phyloP scores from a whole-genome alignment of 2,329 filamentous ascomycete species.

The Fusarium torulosum region DNA sequence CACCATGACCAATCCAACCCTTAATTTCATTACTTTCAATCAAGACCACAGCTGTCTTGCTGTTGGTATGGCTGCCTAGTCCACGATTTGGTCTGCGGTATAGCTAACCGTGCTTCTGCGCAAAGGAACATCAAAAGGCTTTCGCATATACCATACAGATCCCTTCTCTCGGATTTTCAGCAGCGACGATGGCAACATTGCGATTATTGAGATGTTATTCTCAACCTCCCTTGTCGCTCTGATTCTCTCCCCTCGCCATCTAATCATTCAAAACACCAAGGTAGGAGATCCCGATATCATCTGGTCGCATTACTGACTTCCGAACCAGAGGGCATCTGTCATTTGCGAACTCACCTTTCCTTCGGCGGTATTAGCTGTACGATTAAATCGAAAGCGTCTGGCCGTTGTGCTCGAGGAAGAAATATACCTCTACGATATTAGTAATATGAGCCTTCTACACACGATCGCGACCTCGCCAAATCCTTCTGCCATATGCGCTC shows the following conservation, averaged over 20 bases:
- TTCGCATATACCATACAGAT: conserved; percentile 96
- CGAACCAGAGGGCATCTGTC: conserved; percentile 73
- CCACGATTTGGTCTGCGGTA: conserved; percentile 12
- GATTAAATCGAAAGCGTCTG: conserved; percentile 92
- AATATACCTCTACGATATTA: conserved; percentile 98
- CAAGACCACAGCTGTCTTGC: conserved; percentile 98
- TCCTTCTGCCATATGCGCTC: conserved; percentile 87
- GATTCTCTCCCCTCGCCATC: conserved; percentile 88
- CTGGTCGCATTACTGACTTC: conserved; percentile 32
- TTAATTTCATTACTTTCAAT: conserved; percentile 99
- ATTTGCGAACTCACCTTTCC: conserved; percentile 99
- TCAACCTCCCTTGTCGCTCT: conserved; percentile 96
- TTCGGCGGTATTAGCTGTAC: conserved; percentile 93
- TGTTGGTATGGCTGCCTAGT: conserved; percentile 74
- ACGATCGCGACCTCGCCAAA: conserved; percentile 96
- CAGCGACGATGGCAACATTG: conserved; percentile 93
- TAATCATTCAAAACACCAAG: conserved; percentile 98
- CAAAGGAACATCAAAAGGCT: conserved; percentile 89
- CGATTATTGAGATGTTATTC: conserved; percentile 98
- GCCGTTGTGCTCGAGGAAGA: conserved; percentile 95
- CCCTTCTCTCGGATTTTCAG: conserved; percentile 96
- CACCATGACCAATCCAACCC: conserved; percentile 75
- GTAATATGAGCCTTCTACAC: conserved; percentile 95
- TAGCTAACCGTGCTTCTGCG: conserved; percentile 21
- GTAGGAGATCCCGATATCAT: conserved; percentile 58